Base-by-base conservation (phyloP, 129 eudicot species). In the Gnaphalium uliginosum region DNA sequence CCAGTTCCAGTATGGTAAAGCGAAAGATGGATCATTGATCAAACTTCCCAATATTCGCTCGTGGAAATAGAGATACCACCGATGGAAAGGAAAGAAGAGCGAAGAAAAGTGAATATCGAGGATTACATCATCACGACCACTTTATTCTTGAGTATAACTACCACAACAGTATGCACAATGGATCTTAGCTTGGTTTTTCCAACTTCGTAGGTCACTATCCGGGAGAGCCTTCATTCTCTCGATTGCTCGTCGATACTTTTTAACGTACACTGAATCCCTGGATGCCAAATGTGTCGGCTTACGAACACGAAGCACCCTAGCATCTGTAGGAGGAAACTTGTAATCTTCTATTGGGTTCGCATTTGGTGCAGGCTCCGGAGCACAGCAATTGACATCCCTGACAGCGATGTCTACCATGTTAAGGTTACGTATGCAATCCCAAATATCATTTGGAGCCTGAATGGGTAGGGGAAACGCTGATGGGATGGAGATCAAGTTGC, bases 21-120 rank as follows among this genome's bases (percentile, higher is more conserved):
- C 84, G 30, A 82, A 85, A 23, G 84, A 75, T 0, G 79, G 80
- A 66, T 85, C 89, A 6, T 68, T 5, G 4, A 85, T 85, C 61
- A 87, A 54, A 30, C 69, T 83, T 0, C 86, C 86, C 70, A 83
- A 51, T 0, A 84, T 86, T 14, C 48, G 72, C 69, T 86, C 91
- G 23, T 70, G 76, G 76, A 81, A 86, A 41, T 86, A 84, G 22
- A 86, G 64, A 68, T 81, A 86, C 73, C 69, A 74, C 1, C 90
- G 81, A 35, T 83, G 88, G 57, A 83, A 86, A 0, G 90, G 90
- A n/a, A 74, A 86, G 78, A 86, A 86, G 18, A 86, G 83, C 84
- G 86, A 86, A 4, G 82, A 71, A 71, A 50, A 61, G 61, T 87
- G 91, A 41, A 84, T 61, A 41, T 87, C 83, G 2, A 87, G 17